Percentiles rank a stretch among this genome's conserved stretches.
Evolutionary conservation across 2,329 filamentous ascomycete genomes (phyloP).

Genomic region (Hypoxylon sp.): DNA sequence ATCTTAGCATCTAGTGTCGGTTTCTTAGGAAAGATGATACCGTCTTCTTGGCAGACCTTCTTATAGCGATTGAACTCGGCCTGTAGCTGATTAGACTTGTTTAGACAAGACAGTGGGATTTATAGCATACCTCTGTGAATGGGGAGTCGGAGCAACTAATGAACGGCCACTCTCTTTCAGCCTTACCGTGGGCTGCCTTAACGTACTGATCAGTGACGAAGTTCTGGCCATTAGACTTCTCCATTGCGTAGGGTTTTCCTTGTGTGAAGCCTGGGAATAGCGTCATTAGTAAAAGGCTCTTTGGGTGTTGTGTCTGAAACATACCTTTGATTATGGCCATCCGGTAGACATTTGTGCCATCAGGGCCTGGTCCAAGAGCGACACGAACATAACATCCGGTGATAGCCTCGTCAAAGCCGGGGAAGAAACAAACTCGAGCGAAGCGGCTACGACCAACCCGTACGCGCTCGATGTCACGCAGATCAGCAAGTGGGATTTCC

Average conservation of each 20-base stretch:
- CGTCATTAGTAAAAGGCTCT: conserved; percentile 46
- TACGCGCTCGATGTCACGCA: conserved; percentile 87
- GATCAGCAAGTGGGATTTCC: conserved; percentile 77
- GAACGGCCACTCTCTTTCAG: conserved; percentile 89
- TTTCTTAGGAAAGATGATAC: conserved; percentile 81
- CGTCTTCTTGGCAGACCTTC: conserved; percentile 79
- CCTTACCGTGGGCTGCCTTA: conserved; percentile 84
- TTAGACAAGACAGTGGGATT: conserved; percentile 2
- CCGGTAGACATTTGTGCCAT: conserved; percentile 84
- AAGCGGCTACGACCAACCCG: conserved; percentile 89
- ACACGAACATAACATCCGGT: conserved; percentile 89
- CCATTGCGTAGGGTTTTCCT: conserved; percentile 87
- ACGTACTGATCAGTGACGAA: conserved; percentile 91
- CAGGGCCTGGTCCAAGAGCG: conserved; percentile 82
- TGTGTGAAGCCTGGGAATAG: conserved; percentile 75
- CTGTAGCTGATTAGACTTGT: conserved; percentile 60
- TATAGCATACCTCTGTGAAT: conserved; percentile 81
- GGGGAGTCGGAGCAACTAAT: conserved; percentile 87
- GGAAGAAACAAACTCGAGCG: conserved; percentile 92
- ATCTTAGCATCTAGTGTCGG: conserved; percentile 79
- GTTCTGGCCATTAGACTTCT: conserved; percentile 78
- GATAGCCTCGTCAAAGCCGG: conserved; percentile 86
- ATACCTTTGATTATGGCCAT: conserved; percentile 90
- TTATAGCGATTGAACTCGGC: conserved; percentile 87
- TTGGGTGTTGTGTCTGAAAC: conserved; percentile 34